A percentile compares a stretch with the other conserved stretches of the same genome.
Conservation (phyloP, 208 protist species). For the Leptomonas pyrrhocoris region DNA sequence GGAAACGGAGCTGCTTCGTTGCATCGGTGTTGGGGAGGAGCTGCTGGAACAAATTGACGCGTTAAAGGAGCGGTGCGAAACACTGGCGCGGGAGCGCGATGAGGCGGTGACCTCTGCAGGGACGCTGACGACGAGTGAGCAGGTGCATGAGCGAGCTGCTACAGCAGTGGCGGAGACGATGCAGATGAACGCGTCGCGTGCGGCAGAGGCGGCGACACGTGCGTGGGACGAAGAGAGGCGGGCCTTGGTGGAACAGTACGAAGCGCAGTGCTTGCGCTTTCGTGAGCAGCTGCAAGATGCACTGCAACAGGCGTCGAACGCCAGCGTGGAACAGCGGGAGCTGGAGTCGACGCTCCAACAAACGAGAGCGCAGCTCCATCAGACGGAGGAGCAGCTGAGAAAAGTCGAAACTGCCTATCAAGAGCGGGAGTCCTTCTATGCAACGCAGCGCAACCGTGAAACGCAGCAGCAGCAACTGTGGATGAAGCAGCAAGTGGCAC, state of each 20-base stretch:
- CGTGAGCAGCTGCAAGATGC: slow-evolving; percentile 29
- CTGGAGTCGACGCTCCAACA: slow-evolving; percentile 23
- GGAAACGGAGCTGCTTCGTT: slow-evolving; percentile 70
- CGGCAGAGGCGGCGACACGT: neutral
- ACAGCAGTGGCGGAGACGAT: neutral
- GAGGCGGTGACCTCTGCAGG: slow-evolving; percentile 14
- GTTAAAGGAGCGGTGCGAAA: slow-evolving; percentile 54
- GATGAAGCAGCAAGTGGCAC: slow-evolving; percentile 10
- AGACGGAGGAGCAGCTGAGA: slow-evolving; percentile 20
- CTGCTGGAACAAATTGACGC: slow-evolving; percentile 70
- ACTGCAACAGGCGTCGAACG: slow-evolving; percentile 11
- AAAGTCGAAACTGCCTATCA: slow-evolving; percentile 14
- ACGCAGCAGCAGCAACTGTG: slow-evolving; percentile 22
- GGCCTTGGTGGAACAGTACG: slow-evolving; percentile 1
- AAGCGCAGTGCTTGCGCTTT: slow-evolving; percentile 26
- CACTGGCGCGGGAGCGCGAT: slow-evolving; percentile 62
- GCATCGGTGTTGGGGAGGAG: slow-evolving; percentile 80
- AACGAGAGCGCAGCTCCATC: slow-evolving; percentile 24
- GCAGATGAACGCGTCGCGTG: neutral
- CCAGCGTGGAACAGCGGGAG: slow-evolving; percentile 17
- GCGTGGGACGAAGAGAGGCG: slow-evolving; percentile 8
- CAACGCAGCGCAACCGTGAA: slow-evolving; percentile 25
- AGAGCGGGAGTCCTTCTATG: slow-evolving; percentile 14
- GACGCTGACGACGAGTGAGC: neutral
- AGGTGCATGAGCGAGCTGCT: neutral